Percentiles rank a stretch among this genome's conserved stretches.
Evolutionary conservation across 139 green algal genomes (phyloP).

Genomic region (Picochlorum sp.): DNA sequence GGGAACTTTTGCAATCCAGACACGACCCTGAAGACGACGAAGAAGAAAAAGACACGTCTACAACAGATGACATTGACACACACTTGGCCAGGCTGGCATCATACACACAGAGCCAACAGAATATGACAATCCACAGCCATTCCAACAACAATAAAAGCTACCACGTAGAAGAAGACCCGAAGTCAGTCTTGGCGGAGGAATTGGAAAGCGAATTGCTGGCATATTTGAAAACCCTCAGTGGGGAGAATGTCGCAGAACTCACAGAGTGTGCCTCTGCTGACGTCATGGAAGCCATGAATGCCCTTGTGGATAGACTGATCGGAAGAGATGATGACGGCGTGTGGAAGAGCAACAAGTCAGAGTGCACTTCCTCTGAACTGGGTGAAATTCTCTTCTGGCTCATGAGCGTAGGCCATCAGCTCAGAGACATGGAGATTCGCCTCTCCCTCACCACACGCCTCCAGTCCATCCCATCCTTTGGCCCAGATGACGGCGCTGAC

Average conservation of each 20-base stretch:
- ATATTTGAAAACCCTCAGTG: constrained; percentile 63
- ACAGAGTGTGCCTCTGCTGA: constrained; percentile 43
- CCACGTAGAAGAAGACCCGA: background rate
- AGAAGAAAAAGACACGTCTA: background rate
- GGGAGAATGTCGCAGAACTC: constrained; percentile 35
- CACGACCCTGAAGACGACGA: background rate
- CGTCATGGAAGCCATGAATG: constrained; percentile 77
- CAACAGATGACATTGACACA: too few species aligned
- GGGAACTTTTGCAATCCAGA: constrained; percentile 21
- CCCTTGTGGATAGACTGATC: constrained; percentile 69
- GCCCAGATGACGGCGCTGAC: constrained; percentile 9
- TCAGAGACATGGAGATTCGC: constrained; percentile 58
- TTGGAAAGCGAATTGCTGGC: constrained; percentile 58
- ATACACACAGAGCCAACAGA: too few species aligned
- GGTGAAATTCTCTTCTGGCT: constrained; percentile 70
- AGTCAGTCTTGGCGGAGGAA: constrained; percentile 2
- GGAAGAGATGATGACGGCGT: constrained; percentile 14
- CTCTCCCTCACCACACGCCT: constrained; percentile 3
- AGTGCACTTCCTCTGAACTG: constrained; percentile 53
- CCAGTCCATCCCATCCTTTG: background rate
- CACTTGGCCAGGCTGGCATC: too few species aligned
- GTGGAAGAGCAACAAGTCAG: constrained; percentile 16
- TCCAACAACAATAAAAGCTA: background rate
- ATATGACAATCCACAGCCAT: too few species aligned
- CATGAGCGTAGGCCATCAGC: constrained; percentile 58